Evolutionary conservation across 2,329 filamentous ascomycete genomes (phyloP).

Genomic region (Drechslerella coelobrocha): DNA sequence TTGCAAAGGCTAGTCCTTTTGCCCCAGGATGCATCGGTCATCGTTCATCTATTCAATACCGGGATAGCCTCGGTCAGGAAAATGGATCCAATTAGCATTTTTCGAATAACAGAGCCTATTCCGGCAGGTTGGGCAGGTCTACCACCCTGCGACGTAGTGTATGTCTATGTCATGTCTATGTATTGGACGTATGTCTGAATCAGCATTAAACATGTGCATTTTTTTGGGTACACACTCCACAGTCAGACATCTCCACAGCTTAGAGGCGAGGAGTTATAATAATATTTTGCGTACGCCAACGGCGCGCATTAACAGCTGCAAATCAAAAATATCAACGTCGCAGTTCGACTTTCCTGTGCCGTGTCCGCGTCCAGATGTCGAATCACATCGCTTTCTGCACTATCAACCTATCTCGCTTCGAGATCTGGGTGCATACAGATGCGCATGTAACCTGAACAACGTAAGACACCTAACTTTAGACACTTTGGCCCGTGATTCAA

Average conservation of each 20-base stretch:
- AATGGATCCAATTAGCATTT: slow-evolving; percentile 10
- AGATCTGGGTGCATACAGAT: slow-evolving; percentile 20
- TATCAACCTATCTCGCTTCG: slow-evolving; percentile 34
- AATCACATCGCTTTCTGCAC: not conserved
- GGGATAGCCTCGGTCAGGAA: slow-evolving; percentile 23
- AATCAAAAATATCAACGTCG: no score
- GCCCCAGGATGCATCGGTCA: not conserved
- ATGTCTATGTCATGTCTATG: no score
- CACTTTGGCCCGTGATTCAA: not conserved
- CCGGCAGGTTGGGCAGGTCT: slow-evolving; percentile 37
- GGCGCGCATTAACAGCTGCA: no score
- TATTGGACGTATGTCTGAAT: not conserved
- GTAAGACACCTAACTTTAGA: slow-evolving; percentile 29
- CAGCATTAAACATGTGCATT: not conserved
- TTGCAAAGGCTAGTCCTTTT: not conserved
- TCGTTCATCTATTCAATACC: not conserved
- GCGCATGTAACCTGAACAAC: slow-evolving; percentile 48
- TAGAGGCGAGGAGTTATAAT: no score
- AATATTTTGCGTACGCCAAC: no score
- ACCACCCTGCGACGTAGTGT: not conserved
- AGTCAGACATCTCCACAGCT: slow-evolving; percentile 24
- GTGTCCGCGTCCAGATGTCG: not conserved
- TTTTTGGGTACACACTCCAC: slow-evolving; percentile 22
- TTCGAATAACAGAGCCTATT: slow-evolving; percentile 26
- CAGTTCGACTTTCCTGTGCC: not conserved